Base-by-base conservation (phyloP, 2,329 filamentous ascomycete genomes). In the Daldinia eschscholtzii region DNA sequence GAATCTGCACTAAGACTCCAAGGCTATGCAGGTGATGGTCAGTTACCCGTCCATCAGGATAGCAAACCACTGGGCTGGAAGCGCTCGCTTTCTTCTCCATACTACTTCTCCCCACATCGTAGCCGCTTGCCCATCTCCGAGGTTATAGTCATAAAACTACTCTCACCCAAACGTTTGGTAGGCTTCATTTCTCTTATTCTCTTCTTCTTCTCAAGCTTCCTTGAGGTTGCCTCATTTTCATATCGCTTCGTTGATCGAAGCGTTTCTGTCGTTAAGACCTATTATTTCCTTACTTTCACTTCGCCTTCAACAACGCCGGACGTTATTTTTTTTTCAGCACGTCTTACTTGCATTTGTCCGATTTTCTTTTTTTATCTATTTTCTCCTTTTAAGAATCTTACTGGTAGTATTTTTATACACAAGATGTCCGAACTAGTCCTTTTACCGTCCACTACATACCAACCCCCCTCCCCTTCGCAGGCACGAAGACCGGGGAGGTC, bases 391-490 rank as follows among this genome's bases (percentile, higher is more conserved):
- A 37, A 61, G 59, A 67, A 70, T 71, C 67, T 65, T 67, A 71
- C 70, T 72, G 7, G 64, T 68, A 60, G 62, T 53, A 71, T 75
- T 73, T 46, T 69, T 64, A 71, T 72, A 57, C 55, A 74, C 63
- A 83, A 76, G 69, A 88, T 88, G 86, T 78, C 86, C 61, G 84
- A 85, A 58, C 74, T 80, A 72, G 65, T 80, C 70, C 73, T 83
- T 64, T 76, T 83, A 67, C 80, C 82, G 46, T 75, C 78, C 63
- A 79, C 75, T 67, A 80, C 80, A 71, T 85, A 84, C 75, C 81
- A 80, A 76, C 80, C 84, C 76, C 81, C 80, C 71, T 84, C 84
- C 70, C 81, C 85, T 81, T 83, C 84, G 87, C 87, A 82, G 85
- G 87, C 78, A 79, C 86, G 86, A 82, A 85, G 84, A 80, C 80